Percentiles rank a stretch among this genome's conserved stretches.
Conservation (phyloP, 2,329 filamentous ascomycete genomes). For the Drechslerella stenobrocha region DNA sequence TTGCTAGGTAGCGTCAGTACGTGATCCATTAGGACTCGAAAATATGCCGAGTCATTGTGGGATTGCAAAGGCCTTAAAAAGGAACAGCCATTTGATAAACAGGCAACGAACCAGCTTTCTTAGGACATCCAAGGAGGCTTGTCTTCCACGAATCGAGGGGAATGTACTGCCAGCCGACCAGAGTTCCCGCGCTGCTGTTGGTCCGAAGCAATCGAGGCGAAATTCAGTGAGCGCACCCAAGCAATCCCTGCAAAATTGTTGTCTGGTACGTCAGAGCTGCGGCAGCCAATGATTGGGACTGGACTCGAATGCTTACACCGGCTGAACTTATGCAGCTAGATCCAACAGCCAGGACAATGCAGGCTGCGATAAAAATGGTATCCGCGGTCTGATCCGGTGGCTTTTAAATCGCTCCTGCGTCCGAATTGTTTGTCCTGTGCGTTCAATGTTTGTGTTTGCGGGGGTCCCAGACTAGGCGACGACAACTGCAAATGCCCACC, state of each 20-base stretch:
- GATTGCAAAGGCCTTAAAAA: constrained; percentile 4
- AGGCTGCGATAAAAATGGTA: constrained; percentile 43
- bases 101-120: constrained; percentile 34
- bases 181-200: constrained; percentile 30
- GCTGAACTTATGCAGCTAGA: constrained; percentile 46
- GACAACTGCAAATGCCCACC: constrained; percentile 19
- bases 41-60: too few relatives aligned
- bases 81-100: constrained; percentile 3
- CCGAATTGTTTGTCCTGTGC: constrained; percentile 5
- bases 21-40: not conserved
- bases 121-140: constrained; percentile 27
- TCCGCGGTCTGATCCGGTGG: constrained; percentile 10
- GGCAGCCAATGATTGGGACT: constrained; percentile 26
- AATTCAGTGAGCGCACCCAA: constrained; percentile 20
- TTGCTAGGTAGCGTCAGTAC: constrained; percentile 4
- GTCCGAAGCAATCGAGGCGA: constrained; percentile 20
- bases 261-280: constrained; percentile 27
- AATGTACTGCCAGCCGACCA: constrained; percentile 27
- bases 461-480: constrained; percentile 31
- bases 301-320: constrained; percentile 36
- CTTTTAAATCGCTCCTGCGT: constrained; percentile 15
- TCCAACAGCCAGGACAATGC: constrained; percentile 38
- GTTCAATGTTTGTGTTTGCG: constrained; percentile 18
- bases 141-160: constrained; percentile 30
- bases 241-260: constrained; percentile 48